These are phyloP conservation scores for Tephrocybe sp. DNA, from an alignment of 768 basidiomycete species.

Conservation along the genomic window DNA sequence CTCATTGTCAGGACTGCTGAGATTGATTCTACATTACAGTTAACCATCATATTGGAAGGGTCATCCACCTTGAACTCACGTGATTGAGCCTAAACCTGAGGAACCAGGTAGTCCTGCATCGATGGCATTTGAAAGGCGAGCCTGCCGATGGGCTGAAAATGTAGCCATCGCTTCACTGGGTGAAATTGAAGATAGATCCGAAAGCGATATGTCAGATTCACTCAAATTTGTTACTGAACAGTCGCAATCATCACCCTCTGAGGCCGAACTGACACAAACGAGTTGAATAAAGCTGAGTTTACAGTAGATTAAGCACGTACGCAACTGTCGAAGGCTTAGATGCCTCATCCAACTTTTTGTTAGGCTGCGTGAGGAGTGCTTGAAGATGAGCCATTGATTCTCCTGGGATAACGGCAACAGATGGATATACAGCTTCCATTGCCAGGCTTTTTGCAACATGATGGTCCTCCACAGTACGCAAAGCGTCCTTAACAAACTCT, in stretches of 20 bases:
- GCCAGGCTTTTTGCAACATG: constrained; percentile 39
- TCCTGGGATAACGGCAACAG: constrained; percentile 28
- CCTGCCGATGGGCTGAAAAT: constrained; percentile 1
- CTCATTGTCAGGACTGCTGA: no score
- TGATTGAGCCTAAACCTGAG: no score
- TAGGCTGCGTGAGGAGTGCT: constrained; percentile 35
- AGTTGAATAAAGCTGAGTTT: no score
- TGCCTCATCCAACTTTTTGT: background rate
- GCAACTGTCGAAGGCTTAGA: background rate
- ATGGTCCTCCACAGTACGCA: constrained; percentile 30
- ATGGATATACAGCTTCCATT: constrained; percentile 31
- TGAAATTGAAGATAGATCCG: no score
- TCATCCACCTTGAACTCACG: no score
- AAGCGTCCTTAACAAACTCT: constrained; percentile 27
- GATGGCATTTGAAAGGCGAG: background rate
- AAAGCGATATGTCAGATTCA: no score
- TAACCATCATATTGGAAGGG: no score
- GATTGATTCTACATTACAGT: no score
- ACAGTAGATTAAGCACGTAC: no score
- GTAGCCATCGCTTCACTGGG: no score
- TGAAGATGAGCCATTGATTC: constrained; percentile 38
- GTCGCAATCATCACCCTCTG: background rate
- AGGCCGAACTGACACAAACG: background rate
- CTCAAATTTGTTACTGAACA: background rate
- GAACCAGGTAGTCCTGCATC: constrained; percentile 6